Evolutionary conservation across 129 eudicot genomes (phyloP), one percentile per base, ranked within the genome.

Genomic region (Arctium minus): DNA sequence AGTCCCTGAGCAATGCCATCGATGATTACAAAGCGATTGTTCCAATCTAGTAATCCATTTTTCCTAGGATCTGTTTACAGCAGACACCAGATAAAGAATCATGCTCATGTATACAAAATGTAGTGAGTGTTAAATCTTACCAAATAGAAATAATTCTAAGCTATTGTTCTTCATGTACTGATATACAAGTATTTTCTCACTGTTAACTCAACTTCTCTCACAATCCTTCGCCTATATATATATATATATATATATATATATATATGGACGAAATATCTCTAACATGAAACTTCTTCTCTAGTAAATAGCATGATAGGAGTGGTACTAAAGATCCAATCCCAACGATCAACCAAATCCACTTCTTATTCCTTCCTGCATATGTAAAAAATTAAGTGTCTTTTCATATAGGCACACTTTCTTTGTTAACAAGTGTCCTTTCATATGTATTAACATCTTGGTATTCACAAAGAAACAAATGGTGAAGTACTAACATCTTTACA

Each of bases 1-100:
- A 88, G 75, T 29, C 91, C 91, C 33, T 86, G 87, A 17, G 91
- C 89, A 72, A 88, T 86, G 83, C 89, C 91, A 12, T 85, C 73
- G 17, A 88, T 86, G 42, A 88, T 85, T 17, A 65, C 73, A 42
- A 82, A 67, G 2, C 86, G 86, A 7, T 3, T 77, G 22, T 73
- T 86, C 91, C 91, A 88, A 50, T 80, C 87, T 60, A 86, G 56
- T 18, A 78, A 15, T 31, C 60, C 44, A 82, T 73, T 79, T 32
- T 83, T 81, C 3, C 39, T 60, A 38, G 78, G 32, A 76, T 76
- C 85, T 85, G 50, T 76, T 70, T 69, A 74, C 46, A 81, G 53
- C 38, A 33, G 10, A 53, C 17, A 74, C 6, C 22, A 79, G 5
- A 30, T 2, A 67, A 7, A 29, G 1, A 80, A 53, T 39, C 13